Evolutionary conservation across 192 early-diverging fungal genomes (phyloP).

Genomic region (Backusella parvicylindrica): DNA sequence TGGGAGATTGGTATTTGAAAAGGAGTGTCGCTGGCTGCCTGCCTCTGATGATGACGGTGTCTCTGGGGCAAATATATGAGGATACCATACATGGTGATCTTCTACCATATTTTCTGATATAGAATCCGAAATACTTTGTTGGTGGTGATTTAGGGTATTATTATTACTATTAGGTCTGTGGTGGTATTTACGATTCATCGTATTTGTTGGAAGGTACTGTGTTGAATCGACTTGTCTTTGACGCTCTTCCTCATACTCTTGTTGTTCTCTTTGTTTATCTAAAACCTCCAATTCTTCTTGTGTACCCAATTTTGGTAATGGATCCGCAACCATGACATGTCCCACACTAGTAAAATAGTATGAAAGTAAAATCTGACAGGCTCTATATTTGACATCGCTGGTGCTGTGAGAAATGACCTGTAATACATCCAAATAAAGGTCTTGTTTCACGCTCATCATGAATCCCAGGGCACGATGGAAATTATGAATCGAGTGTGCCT

Average conservation of each 20-base stretch:
- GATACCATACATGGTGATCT: conserved; percentile 33
- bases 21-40: not conserved
- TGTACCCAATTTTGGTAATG: conserved; percentile 30
- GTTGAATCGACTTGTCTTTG: not conserved
- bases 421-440: conserved; percentile 48
- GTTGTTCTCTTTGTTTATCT: conserved; percentile 20
- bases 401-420: conserved; percentile 47
- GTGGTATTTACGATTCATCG: not conserved
- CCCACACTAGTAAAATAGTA: conserved; percentile 43
- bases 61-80: conserved; percentile 38
- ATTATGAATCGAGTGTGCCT: conserved; percentile 37
- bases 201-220: not conserved
- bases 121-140: not conserved
- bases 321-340: conserved; percentile 40
- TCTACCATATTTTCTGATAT: conserved; percentile 7
- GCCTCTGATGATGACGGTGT: not conserved
- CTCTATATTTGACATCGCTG: conserved; percentile 25
- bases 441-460: conserved; percentile 44
- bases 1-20: not conserved
- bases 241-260: conserved; percentile 12
- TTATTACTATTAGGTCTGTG: not conserved
- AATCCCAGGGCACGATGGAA: conserved; percentile 45
- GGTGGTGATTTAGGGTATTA: not conserved
- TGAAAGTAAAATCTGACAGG: conserved; percentile 40
- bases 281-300: conserved; percentile 17